Evolutionary conservation across 2,329 filamentous ascomycete species (phyloP).

Genomic region (Botrytis fabae): DNA sequence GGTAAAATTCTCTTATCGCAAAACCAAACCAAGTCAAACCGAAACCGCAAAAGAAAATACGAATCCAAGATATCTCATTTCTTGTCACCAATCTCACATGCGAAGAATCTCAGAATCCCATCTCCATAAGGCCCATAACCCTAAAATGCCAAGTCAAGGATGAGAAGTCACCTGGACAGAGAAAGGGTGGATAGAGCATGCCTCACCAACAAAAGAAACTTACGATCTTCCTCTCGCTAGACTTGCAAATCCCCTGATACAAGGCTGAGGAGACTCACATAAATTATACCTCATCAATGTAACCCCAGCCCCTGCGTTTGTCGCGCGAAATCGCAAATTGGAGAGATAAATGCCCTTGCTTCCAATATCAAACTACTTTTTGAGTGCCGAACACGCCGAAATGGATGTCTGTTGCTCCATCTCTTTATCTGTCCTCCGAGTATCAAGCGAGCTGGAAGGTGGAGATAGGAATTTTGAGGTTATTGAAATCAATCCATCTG

Average conservation of each 20-base stretch:
- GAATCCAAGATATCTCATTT: constrained; percentile 4
- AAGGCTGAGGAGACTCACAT: constrained; percentile 14
- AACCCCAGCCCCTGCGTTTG: constrained; percentile 20
- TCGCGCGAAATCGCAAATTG: constrained; percentile 21
- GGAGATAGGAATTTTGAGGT: constrained; percentile 11
- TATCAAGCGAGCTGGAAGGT: not conserved
- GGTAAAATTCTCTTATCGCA: not conserved
- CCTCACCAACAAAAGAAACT: not conserved
- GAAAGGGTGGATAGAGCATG: constrained; percentile 1
- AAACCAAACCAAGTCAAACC: not conserved
- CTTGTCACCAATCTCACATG: constrained; percentile 7
- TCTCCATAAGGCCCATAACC: constrained; percentile 4
- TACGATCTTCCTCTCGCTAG: constrained; percentile 19
- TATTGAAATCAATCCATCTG: constrained; percentile 11
- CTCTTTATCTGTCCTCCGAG: not conserved
- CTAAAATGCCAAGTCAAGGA: constrained; percentile 15
- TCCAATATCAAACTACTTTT: not conserved
- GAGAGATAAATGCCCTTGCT: constrained; percentile 17
- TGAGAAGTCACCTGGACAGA: constrained; percentile 13
- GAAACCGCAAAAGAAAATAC: not conserved
- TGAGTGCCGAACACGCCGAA: constrained; percentile 6
- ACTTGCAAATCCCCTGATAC: constrained; percentile 17
- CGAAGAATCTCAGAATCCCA: not conserved
- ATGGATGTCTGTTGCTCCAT: not conserved
- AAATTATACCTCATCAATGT: not conserved